A percentile compares a stretch with the other conserved stretches of the same genome.
Conservation (phyloP, 1,284 basidiomycete species). For the Cryptococcus deneoformans region DNA sequence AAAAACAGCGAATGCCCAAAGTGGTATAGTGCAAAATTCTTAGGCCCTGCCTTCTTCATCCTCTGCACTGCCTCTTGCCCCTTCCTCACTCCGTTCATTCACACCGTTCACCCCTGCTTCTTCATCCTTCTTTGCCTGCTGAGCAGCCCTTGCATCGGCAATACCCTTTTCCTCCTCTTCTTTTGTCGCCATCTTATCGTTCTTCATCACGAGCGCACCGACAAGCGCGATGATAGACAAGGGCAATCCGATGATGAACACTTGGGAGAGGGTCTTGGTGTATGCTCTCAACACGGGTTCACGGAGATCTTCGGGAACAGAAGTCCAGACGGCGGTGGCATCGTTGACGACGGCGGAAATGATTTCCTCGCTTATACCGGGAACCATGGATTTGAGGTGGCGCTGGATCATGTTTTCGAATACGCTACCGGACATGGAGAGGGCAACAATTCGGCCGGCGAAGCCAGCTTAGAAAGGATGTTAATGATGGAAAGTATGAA, state of each 20-base stretch:
- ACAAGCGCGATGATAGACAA: constrained; percentile 29
- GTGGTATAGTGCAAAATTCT: no score
- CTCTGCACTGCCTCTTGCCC: no score
- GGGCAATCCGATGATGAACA: constrained; percentile 44
- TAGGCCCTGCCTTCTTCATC: no score
- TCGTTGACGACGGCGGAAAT: constrained; percentile 28
- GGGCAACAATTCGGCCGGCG: constrained; percentile 43
- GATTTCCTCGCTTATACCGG: constrained; percentile 19
- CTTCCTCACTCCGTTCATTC: no score
- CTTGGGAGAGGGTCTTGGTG: constrained; percentile 34
- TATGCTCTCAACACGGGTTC: constrained; percentile 35
- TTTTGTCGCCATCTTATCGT: constrained; percentile 37
- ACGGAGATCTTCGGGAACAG: constrained; percentile 29
- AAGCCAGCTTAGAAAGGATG: constrained; percentile 28
- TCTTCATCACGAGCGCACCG: constrained; percentile 36
- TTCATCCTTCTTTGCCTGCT: constrained; percentile 9
- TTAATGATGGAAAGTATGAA: background rate
- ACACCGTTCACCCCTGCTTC: no score
- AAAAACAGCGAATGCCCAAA: no score
- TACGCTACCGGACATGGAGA: constrained; percentile 45
- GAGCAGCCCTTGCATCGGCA: constrained; percentile 6
- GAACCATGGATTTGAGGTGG: constrained; percentile 32
- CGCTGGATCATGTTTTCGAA: constrained; percentile 46
- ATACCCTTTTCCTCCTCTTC: constrained; percentile 30
- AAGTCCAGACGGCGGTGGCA: constrained; percentile 34